Base-by-base conservation (phyloP, 129 eudicot genomes). In the Silybum marianum region DNA sequence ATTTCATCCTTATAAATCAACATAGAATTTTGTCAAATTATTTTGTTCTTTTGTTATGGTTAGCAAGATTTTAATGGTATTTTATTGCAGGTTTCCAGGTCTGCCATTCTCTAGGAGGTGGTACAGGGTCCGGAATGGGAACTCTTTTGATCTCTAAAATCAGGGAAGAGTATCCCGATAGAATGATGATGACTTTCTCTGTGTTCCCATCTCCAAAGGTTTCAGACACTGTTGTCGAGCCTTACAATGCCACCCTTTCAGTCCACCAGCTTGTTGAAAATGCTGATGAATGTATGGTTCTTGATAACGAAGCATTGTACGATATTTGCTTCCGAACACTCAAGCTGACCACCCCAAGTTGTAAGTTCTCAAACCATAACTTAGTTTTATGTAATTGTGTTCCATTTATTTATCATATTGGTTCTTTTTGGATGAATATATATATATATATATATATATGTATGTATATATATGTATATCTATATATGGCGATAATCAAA, bases 71-170 rank as follows among this genome's bases (percentile, higher is more conserved):
- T 22, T 48, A 9, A 71, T 75, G 4, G 26, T 38, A 9, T 19
- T 80, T 4, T 3, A 9, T 80, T 76, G 76, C 85, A 85, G 88
- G 88, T 78, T 85, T 85, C 78, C 88, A 85, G 14, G 88, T 85
- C n/a, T 85, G 88, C 54, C 88, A 85, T 76, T 85, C 88, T 63
- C 85, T 85, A 0, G 88, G 88, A 32, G 88, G 88, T 72, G 88
- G 88, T 3, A 85, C 88, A 1, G 88, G 88, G 26, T 85, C 88
- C 0, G 88, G 88, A 2, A 85, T 85, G 88, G 88, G 88, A 3
- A 85, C 88, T 3, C 85, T 85, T 13, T 34, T 85, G 73, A 85
- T 85, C 21, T 85, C 88, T 25, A 85, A 85, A 71, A 85, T 85
- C 34, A 71, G 88, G 67, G 88, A 85, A 81, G 88, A 85, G 51